Base-by-base conservation (phyloP, 1,284 basidiomycete genomes). In the Austroboletus novae-zelandiae region DNA sequence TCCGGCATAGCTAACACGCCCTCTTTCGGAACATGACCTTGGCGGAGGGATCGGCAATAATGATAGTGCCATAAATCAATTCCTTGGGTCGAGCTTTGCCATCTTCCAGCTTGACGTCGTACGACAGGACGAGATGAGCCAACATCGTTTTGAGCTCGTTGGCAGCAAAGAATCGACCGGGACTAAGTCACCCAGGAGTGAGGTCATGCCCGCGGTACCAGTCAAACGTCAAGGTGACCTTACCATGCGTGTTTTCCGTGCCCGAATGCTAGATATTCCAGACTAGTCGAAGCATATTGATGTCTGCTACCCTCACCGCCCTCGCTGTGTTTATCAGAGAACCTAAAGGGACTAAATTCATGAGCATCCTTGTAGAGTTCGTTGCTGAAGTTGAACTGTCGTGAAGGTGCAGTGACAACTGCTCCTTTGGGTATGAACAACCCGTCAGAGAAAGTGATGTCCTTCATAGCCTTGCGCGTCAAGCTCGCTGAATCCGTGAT, bases 371-470 rank as follows among this genome's bases (percentile, higher is more conserved):
- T 46, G 51, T 71, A 70, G 20, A 61, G 48, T 6, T 48, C 43
- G 2, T 54, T 47, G 44, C 72, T 65, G 36, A 54, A 57, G 43
- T 73, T 70, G 14, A 57, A 45, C 2, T 62, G 43, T 11, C 40
- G 40, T 2, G 60, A 32, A 2, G 70, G 59, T 29, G 62, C 61
- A 25, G 57, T 55, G 31, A 75, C 29, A 8, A 57, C 45, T 0
- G 65, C 55, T 20, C 74, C 74, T 29, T 65, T 59, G 4, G 76
- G 75, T 11, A 78, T 52, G 32, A 65, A 60, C 4, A 70, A 71
- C 5, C 75, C 75, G 48, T 77, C 70, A 3, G 71, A 70, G 55
- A 76, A 72, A 0, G 67, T 71, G 52, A 68, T 30, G 15, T 41
- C 40, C 15, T 29, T 27, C 9, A 41, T 3, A 2, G 25, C 23